Conservation (phyloP, 1,139 yeast genomes). For the Candida labiduridarum region DNA sequence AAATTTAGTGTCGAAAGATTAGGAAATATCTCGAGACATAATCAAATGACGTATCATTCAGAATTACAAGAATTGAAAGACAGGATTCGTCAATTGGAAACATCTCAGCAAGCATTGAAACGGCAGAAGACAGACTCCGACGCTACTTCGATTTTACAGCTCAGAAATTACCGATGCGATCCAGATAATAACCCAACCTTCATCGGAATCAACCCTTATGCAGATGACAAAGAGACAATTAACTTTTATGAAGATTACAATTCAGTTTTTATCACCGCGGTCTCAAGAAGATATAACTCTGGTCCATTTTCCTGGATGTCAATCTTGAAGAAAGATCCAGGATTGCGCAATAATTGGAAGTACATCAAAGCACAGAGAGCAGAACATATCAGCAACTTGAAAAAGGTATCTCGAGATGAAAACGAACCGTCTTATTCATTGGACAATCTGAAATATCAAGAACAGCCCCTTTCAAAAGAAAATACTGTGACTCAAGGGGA, state of each 20-base stretch:
- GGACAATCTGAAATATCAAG: not conserved
- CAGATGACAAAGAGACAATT: slow-evolving; percentile 26
- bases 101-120: not conserved
- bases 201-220: slow-evolving; percentile 32
- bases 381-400: not conserved
- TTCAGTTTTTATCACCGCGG: slow-evolving; percentile 25
- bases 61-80: slow-evolving; percentile 3
- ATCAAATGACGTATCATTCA: not conserved
- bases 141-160: slow-evolving; percentile 2
- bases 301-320: slow-evolving; percentile 48
- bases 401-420: not conserved
- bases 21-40: not conserved
- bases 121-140: not conserved
- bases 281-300: slow-evolving; percentile 29
- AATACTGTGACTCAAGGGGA: not conserved
- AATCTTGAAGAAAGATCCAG: slow-evolving; percentile 37
- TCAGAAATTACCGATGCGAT: slow-evolving; percentile 8
- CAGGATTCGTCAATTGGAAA: slow-evolving; percentile 12
- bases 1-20: slow-evolving; percentile 7
- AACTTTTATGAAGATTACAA: slow-evolving; percentile 37
- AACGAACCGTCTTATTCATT: not conserved
- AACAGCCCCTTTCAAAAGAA: not conserved
- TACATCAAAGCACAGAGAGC: slow-evolving; percentile 7
- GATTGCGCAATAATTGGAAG: slow-evolving; percentile 22
- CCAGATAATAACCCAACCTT: slow-evolving; percentile 18